Percentiles rank a stretch among this genome's conserved stretches.
Evolutionary conservation across 169 alveolate genomes (phyloP).

Genomic region (Plasmodium vivax): DNA sequence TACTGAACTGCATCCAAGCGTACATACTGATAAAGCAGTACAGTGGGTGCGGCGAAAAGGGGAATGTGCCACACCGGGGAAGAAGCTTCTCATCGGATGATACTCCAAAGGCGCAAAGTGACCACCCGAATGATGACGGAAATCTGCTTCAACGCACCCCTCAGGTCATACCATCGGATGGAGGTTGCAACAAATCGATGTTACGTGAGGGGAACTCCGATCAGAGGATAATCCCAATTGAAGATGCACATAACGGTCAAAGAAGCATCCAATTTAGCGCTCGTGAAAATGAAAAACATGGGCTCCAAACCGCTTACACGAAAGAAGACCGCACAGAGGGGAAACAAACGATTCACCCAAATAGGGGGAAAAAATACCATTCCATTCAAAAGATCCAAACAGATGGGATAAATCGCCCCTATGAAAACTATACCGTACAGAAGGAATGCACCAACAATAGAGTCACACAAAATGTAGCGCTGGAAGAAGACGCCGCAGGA

Average conservation of each 20-base stretch:
- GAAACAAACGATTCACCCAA: background rate
- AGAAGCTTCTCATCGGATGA: background rate
- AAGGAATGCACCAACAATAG: background rate
- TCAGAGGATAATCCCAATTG: background rate
- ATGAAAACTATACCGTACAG: background rate
- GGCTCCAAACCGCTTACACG: background rate
- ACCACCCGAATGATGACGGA: background rate
- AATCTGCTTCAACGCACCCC: background rate
- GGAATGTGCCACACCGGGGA: background rate
- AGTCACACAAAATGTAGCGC: background rate
- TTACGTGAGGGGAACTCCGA: background rate
- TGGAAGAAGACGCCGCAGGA: background rate
- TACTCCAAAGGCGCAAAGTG: conserved; percentile 25
- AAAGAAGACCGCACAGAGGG: background rate
- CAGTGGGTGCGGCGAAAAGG: conserved; percentile 3
- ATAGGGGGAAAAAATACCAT: background rate
- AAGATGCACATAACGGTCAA: background rate
- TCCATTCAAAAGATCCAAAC: background rate
- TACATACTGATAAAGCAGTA: conserved; percentile 70
- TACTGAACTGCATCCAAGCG: conserved; percentile 82
- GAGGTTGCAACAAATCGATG: background rate
- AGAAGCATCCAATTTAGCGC: background rate
- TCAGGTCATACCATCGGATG: background rate
- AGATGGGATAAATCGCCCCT: background rate
- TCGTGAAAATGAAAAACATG: background rate